Base-by-base conservation (phyloP, 768 basidiomycete species). In the Russula lepida region DNA sequence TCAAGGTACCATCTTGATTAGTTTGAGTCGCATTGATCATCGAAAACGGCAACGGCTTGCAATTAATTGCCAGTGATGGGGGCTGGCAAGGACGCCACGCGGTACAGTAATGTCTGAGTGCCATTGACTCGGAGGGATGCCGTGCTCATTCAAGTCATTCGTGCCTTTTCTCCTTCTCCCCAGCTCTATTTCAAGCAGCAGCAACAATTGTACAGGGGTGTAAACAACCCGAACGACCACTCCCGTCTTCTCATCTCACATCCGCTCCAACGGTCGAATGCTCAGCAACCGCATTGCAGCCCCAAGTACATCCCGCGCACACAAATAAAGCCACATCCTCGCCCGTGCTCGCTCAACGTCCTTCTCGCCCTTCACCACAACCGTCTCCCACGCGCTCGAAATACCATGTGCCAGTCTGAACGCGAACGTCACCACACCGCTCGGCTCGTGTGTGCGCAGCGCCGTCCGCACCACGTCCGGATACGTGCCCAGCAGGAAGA, bases 391-490 rank as follows among this genome's bases (percentile, higher is more conserved):
- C 39, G 95, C 92, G 59, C 85, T 87, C 63, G 86, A 89, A 68
- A 98, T 93, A 6, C 87, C 85, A 68, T 97, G 95, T 47, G 85
- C 83, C 35, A 98, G 78, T 66, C 84, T 81, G 77, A 97, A 95
- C 48, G 84, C 84, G 71, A 85, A 99, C 6, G 92, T 95, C 63
- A 97, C 93, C 11, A 99, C 83, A 0, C 89, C 89, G 62, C 88
- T 89, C 8, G 95, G 92, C 73, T 98, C 94, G 67, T 88, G 86
- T 21, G 83, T 87, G 73, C 84, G 84, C 69, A 93, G 74, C 12
- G 95, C 95, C 1, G 83, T 85, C 68, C 85, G 85, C 49, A 98
- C 91, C 28, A 94, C 87, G 68, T 94, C 91, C 2, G 95, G 95
- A 77, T 97, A 98, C 27, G 85, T 79, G 4, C 91, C 89, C 46